Base-by-base conservation (phyloP, 345 rosid genomes). In the Passiflora organensis region DNA sequence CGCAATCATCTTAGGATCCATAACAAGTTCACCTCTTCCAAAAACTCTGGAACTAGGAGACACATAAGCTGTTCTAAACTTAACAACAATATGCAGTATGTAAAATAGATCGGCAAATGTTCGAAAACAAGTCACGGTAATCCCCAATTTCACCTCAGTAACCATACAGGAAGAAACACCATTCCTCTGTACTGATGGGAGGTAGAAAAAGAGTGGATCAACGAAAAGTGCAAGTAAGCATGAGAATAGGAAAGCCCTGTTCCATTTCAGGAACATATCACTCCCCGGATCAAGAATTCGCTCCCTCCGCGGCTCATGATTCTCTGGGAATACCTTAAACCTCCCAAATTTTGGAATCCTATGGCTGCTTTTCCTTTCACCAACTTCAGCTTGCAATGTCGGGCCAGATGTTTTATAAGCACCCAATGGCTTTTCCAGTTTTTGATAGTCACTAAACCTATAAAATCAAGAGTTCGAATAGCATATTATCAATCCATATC, bases 1-100 rank as follows among this genome's bases (percentile, higher is more conserved):
- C 1, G 93, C 84, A 46, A 91, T 88, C 72, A 63, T 37, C 43
- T 72, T 58, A 5, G 82, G 81, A 78, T 91, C 90, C 70, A 71
- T 78, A 9, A 83, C 93, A 42, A 87, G 88, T 51, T 83, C 96
- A 1, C 96, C 96, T 52, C 86, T 84, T 32, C 96, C 95, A 63
- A 84, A 82, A 23, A 83, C 85, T 66, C 95, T 78, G 10, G 91
- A 85, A 64, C 73, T 75, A 2, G 83, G 95, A 14, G 91, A 77
- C 6, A 87, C 85, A 49, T 77, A 87, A 65, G 84, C 97, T 10
- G 98, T 91, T 51, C 87, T 64, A 64, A 84, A 85, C 70, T 88
- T 85, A 28, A 88, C 51, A 13, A 78, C 69, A 51, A 88, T 69
- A 34, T 85, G 87, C 63, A 83, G 63, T 17, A 78, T 39, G 43